Evolutionary conservation across 2,329 filamentous ascomycete species (phyloP).

Genomic region (Zymoseptoria crescenta): DNA sequence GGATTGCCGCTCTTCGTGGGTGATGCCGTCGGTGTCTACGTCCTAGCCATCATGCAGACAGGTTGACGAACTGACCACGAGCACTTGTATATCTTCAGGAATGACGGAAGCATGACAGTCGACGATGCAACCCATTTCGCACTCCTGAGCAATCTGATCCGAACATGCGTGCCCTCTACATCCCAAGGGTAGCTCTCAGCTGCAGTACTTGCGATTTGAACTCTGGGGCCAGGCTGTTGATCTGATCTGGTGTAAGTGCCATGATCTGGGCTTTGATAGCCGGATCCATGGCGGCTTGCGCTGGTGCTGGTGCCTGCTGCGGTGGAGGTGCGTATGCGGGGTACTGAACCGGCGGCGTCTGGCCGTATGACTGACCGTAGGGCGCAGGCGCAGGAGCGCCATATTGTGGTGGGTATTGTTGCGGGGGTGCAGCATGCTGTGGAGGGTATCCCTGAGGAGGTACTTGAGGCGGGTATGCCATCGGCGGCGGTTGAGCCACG

Average conservation of each 20-base stretch:
- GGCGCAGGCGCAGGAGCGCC: not conserved
- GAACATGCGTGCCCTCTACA: not conserved
- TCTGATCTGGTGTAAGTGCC: constrained; percentile 68
- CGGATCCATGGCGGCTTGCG: constrained; percentile 52
- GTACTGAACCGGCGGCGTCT: constrained; percentile 39
- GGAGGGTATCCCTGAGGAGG: constrained; percentile 21
- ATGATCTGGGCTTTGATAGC: constrained; percentile 75
- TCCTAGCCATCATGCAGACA: not conserved
- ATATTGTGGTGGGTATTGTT: constrained; percentile 15
- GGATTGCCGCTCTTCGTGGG: not conserved
- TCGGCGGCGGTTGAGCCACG: constrained; percentile 16
- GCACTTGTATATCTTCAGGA: not conserved
- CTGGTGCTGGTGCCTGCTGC: constrained; percentile 35
- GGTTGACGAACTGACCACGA: not conserved
- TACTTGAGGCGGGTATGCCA: constrained; percentile 22
- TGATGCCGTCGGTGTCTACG: not conserved
- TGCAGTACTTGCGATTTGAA: constrained; percentile 73
- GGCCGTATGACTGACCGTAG: constrained; percentile 34
- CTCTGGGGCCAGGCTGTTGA: constrained; percentile 58
- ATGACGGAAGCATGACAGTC: not conserved
- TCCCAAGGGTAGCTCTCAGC: constrained; percentile 45
- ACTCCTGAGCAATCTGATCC: not conserved
- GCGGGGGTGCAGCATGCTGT: constrained; percentile 9
- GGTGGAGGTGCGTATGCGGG: constrained; percentile 33
- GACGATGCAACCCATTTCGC: not conserved